A percentile compares a stretch with the other conserved stretches of the same genome.
Conservation (phyloP, 371 early-diverging fungal genomes). For the Thermomucor indicae-seudaticae region DNA sequence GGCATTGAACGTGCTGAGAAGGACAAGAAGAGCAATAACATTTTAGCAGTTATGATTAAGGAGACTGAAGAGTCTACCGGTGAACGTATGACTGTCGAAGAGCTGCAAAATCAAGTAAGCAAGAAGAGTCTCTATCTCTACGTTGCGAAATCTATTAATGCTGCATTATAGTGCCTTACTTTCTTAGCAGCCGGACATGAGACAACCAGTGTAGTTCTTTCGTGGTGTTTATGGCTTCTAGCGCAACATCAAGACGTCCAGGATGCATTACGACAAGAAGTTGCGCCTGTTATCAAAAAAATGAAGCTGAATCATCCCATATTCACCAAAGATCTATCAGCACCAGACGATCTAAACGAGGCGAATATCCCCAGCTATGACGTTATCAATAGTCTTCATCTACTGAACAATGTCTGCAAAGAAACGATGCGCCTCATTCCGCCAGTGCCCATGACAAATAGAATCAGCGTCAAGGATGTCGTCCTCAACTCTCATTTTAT, state of each 20-base stretch:
- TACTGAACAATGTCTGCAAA: constrained; percentile 28
- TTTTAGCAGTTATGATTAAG: constrained; percentile 31
- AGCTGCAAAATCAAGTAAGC: constrained; percentile 20
- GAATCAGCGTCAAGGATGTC: constrained; percentile 27
- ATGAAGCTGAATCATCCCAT: background rate
- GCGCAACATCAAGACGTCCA: constrained; percentile 45
- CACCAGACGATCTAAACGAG: background rate
- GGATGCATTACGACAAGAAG: constrained; percentile 42
- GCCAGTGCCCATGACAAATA: constrained; percentile 46
- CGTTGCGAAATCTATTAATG: background rate
- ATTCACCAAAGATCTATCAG: constrained; percentile 1
- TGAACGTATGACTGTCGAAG: constrained; percentile 22
- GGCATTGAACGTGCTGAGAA: constrained; percentile 27
- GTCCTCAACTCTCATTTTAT: constrained; percentile 40
- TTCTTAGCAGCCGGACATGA: constrained; percentile 46
- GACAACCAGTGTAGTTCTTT: constrained; percentile 47
- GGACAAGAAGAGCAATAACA: constrained; percentile 16
- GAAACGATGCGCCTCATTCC: constrained; percentile 41
- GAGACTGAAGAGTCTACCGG: constrained; percentile 11
- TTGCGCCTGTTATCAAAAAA: constrained; percentile 8
- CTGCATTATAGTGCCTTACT: constrained; percentile 5
- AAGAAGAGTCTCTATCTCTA: background rate
- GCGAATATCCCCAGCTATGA: background rate
- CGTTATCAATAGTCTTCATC: background rate
- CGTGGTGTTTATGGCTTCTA: constrained; percentile 54